Conservation (phyloP, 164 flowering plant genomes). For the Macadamia tetraphylla region DNA sequence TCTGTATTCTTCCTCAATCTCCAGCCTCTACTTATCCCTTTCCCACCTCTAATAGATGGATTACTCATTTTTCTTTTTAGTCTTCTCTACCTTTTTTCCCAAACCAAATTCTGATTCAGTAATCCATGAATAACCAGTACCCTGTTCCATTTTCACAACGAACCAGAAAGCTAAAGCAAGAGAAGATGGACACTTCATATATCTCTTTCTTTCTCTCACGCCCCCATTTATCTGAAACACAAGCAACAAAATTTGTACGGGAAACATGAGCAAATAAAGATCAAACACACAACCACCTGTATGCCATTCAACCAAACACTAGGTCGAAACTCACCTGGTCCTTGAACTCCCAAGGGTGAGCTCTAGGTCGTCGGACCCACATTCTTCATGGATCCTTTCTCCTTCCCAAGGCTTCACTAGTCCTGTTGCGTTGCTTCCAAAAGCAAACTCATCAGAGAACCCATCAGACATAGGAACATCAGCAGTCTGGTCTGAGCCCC, state of each 20-base stretch:
- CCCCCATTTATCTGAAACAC: conserved; percentile 22
- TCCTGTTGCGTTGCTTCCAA: conserved; percentile 55
- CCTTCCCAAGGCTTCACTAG: conserved; percentile 97
- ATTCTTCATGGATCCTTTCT: conserved; percentile 91
- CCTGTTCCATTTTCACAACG: conserved; percentile 6
- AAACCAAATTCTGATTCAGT: not conserved
- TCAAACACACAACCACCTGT: not conserved
- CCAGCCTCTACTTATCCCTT: not conserved
- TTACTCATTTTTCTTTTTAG: too few species aligned
- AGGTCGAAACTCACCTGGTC: conserved; percentile 39
- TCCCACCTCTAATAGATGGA: too few species aligned
- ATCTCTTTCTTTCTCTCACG: conserved; percentile 5
- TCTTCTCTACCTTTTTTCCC: not conserved
- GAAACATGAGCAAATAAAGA: not conserved
- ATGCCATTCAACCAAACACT: not conserved
- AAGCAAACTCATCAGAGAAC: conserved; percentile 84
- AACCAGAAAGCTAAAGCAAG: conserved; percentile 6
- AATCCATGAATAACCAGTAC: not conserved
- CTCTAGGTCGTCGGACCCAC: conserved; percentile 85
- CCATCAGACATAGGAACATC: conserved; percentile 85
- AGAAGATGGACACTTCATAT: not conserved
- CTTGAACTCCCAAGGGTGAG: conserved; percentile 82
- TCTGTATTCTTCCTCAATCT: not conserved
- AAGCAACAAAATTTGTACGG: not conserved
- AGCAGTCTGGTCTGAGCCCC: conserved; percentile 47